Percentiles rank a stretch among this genome's conserved stretches.
Evolutionary conservation across 2,329 filamentous ascomycete species (phyloP).

Genomic region (Aspergillus sp.): DNA sequence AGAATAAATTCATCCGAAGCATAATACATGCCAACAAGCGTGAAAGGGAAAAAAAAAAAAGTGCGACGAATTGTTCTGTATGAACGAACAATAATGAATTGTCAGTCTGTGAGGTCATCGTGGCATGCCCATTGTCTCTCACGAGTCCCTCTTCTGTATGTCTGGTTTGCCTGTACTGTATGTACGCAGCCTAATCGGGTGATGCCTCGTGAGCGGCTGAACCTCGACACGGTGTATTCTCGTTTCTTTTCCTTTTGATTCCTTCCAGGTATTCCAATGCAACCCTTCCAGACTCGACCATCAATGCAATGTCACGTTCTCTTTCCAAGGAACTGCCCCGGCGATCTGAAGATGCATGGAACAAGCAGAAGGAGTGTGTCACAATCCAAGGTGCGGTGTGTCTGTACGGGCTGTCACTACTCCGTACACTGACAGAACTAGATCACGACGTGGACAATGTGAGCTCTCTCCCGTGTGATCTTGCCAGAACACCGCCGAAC

Average conservation of each 20-base stretch:
- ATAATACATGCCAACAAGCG: background rate
- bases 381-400: conserved; percentile 4
- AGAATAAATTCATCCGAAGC: conserved; percentile 4
- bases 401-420: background rate
- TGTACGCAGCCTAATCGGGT: too few species aligned
- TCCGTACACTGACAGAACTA: background rate
- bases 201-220: too few species aligned
- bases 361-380: conserved; percentile 3
- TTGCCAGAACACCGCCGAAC: background rate
- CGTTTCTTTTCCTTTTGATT: background rate
- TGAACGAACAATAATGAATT: background rate
- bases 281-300: conserved; percentile 1
- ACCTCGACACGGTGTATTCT: conserved; percentile 5
- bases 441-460: background rate
- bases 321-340: background rate
- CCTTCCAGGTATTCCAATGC: background rate
- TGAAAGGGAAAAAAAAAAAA: background rate
- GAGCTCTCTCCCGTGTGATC: background rate
- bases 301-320: conserved; percentile 9
- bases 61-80: background rate
- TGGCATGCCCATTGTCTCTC: background rate
- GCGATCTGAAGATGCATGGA: conserved; percentile 8
- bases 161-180: too few species aligned
- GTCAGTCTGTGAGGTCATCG: background rate
- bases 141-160: background rate